These are phyloP conservation scores for Mediolabrus comicus DNA, from an alignment of 108 stramenopile species.

Conservation along the genomic window DNA sequence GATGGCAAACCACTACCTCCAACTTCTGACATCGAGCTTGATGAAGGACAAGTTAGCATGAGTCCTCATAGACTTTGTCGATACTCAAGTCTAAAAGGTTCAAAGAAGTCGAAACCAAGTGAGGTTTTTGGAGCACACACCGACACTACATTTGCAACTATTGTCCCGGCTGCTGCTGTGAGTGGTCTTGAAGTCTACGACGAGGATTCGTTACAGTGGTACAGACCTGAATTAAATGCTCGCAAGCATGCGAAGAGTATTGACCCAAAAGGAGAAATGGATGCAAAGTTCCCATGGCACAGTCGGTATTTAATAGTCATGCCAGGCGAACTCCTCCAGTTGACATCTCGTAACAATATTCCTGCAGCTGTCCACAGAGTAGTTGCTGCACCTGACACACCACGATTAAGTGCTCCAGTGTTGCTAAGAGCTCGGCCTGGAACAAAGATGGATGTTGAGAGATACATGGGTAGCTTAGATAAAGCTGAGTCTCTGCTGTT, in stretches of 20 bases:
- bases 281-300: slow-evolving; percentile 65
- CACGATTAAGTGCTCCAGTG: slow-evolving; percentile 67
- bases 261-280: slow-evolving; percentile 27
- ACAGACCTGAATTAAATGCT: slow-evolving; percentile 75
- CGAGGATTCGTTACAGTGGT: slow-evolving; percentile 75
- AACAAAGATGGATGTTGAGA: slow-evolving; percentile 46
- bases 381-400: slow-evolving; percentile 44
- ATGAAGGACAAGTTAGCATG: slow-evolving; percentile 67
- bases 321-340: slow-evolving; percentile 79
- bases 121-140: slow-evolving; percentile 85
- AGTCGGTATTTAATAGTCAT: slow-evolving; percentile 74
- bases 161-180: slow-evolving; percentile 73
- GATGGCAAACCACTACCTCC: slow-evolving; percentile 54
- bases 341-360: slow-evolving; percentile 72
- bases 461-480: slow-evolving; percentile 65
- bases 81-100: slow-evolving; percentile 46
- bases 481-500: slow-evolving; percentile 52
- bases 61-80: slow-evolving; percentile 78
- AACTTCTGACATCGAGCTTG: slow-evolving; percentile 20
- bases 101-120: slow-evolving; percentile 17
- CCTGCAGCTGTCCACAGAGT: slow-evolving; percentile 81
- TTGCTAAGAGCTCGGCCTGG: slow-evolving; percentile 71
- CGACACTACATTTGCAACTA: slow-evolving; percentile 74
- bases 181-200: slow-evolving; percentile 83
- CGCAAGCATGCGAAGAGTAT: slow-evolving; percentile 37